These are phyloP conservation scores for Mycosphaerella arachidis DNA, from an alignment of 2,329 filamentous ascomycete species.

Conservation along the genomic window DNA sequence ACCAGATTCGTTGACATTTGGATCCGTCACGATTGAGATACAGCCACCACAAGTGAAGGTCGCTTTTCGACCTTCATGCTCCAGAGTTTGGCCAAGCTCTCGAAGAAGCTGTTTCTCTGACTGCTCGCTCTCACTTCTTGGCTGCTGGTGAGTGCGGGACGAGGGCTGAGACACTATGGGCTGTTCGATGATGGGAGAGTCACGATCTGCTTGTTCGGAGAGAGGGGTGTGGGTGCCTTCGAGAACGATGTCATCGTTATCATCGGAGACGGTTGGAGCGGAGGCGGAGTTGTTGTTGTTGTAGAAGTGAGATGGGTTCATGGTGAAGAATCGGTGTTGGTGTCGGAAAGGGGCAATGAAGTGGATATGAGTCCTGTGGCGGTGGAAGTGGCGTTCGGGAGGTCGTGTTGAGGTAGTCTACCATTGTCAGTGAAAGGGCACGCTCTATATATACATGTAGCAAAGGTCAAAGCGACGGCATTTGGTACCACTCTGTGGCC, in stretches of 20 bases:
- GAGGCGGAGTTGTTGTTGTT: neutral
- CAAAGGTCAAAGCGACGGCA: neutral
- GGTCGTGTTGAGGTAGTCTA: neutral
- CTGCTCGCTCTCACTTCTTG: neutral
- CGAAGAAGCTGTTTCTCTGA: neutral
- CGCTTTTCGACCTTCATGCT: constrained; percentile 6
- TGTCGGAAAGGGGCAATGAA: neutral
- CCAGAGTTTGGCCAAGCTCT: neutral
- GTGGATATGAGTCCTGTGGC: neutral
- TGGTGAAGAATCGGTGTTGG: neutral
- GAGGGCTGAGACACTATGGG: neutral
- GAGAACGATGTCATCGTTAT: neutral
- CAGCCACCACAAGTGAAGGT: constrained; percentile 11
- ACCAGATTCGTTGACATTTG: neutral
- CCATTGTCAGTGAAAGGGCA: neutral
- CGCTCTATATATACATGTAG: neutral
- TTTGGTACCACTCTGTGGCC: neutral
- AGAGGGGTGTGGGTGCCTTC: neutral
- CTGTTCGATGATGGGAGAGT: neutral
- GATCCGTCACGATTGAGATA: constrained; percentile 2
- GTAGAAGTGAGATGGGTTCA: neutral
- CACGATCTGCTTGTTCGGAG: neutral
- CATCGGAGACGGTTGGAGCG: neutral
- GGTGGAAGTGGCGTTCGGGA: neutral
- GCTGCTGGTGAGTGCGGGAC: neutral